phyloP scores from a whole-genome alignment of 2,329 filamentous ascomycete genomes.

The Zymoseptoria passerinii region DNA sequence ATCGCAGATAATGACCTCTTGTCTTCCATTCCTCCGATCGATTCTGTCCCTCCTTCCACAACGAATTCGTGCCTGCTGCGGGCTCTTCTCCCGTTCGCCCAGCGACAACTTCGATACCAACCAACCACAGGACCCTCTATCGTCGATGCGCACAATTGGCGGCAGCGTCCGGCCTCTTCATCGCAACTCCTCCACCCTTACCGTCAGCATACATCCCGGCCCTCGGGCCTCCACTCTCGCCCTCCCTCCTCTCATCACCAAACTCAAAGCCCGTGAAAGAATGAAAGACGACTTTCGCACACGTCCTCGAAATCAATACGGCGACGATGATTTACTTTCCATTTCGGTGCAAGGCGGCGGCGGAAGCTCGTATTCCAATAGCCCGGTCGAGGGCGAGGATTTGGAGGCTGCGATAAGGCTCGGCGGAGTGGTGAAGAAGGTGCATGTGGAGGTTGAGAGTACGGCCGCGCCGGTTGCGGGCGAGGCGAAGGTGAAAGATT shows the following conservation, averaged over 20 bases:
- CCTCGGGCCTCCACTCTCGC: neutral
- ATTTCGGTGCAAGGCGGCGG: neutral
- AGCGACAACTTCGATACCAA: neutral
- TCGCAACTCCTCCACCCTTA: neutral
- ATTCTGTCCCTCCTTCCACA: conserved; percentile 9
- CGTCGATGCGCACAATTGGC: conserved; percentile 5
- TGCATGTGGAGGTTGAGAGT: conserved; percentile 10
- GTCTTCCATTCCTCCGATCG: conserved; percentile 13
- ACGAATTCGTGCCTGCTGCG: conserved; percentile 9
- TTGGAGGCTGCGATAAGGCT: conserved; percentile 9
- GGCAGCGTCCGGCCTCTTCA: conserved; percentile 3
- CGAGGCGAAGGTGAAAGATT: neutral
- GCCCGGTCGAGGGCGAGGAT: conserved; percentile 2
- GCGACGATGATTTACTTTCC: neutral
- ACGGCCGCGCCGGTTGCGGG: conserved; percentile 1
- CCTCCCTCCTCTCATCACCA: conserved; percentile 1
- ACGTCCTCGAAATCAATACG: neutral
- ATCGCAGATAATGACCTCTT: conserved; percentile 14
- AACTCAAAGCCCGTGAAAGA: neutral
- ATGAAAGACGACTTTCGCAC: neutral
- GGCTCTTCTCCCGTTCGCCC: neutral
- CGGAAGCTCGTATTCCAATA: neutral
- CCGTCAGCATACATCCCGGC: neutral
- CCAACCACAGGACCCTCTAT: neutral
- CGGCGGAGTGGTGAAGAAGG: conserved; percentile 10